phyloP scores from a whole-genome alignment of 257 asterid species.

The Ocimum tenuiflorum region DNA sequence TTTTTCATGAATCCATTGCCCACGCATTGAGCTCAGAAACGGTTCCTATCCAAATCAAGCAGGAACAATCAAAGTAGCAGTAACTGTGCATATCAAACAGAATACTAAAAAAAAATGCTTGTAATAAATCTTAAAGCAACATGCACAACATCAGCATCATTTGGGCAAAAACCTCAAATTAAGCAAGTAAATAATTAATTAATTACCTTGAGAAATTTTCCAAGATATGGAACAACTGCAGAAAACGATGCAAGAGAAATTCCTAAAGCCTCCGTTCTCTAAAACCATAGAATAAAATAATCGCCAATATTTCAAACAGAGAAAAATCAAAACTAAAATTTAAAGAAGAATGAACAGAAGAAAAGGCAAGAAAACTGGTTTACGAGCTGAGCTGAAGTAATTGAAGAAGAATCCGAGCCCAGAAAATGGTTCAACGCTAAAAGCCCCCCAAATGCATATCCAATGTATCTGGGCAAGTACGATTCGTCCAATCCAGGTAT shows the following conservation, averaged over 20 bases:
- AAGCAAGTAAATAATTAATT: background rate
- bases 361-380: background rate
- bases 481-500: conserved; percentile 92
- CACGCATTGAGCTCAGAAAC: background rate
- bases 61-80: background rate
- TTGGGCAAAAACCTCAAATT: background rate
- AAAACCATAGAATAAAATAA: background rate
- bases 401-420: conserved; percentile 54
- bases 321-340: background rate
- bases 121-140: background rate
- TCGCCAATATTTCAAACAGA: background rate
- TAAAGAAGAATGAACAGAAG: background rate
- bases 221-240: conserved; percentile 67
- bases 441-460: conserved; percentile 77
- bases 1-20: background rate
- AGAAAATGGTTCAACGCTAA: conserved; percentile 63
- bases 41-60: background rate
- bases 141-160: background rate
- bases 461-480: conserved; percentile 90
- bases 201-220: conserved; percentile 72
- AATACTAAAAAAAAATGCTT: background rate
- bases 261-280: conserved; percentile 89
- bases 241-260: conserved; percentile 73
- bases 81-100: background rate
- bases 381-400: conserved; percentile 75